phyloP scores from a whole-genome alignment of 768 basidiomycete genomes.

The Russula vinacea region DNA sequence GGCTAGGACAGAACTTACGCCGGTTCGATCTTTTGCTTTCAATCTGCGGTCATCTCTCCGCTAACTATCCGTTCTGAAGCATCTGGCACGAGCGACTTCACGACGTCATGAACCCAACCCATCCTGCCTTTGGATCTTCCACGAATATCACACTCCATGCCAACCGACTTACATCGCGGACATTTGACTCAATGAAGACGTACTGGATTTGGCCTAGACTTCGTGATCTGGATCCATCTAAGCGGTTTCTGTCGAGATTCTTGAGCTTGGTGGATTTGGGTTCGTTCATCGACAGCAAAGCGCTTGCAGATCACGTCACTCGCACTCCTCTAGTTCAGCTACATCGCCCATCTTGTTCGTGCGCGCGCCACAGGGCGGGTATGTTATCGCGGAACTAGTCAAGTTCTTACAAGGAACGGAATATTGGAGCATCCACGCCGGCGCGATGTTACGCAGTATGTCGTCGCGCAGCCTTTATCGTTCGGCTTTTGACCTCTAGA shows the following conservation, averaged over 20 bases:
- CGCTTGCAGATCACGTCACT: constrained; percentile 12
- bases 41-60: background rate
- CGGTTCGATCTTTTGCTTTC: constrained; percentile 5
- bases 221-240: background rate
- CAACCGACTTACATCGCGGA: constrained; percentile 1
- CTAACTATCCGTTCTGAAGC: constrained; percentile 7
- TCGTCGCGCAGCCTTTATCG: background rate
- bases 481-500: background rate
- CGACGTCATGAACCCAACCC: constrained; percentile 21
- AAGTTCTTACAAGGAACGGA: constrained; percentile 8
- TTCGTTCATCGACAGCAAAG: constrained; percentile 19
- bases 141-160: constrained; percentile 1
- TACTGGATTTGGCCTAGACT: constrained; percentile 25
- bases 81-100: constrained; percentile 27
- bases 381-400: constrained; percentile 16
- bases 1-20: background rate
- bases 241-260: constrained; percentile 13
- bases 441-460: constrained; percentile 18
- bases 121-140: constrained; percentile 17
- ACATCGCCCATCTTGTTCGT: background rate
- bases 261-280: constrained; percentile 25
- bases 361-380: background rate
- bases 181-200: constrained; percentile 12
- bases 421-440: constrained; percentile 1
- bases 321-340: constrained; percentile 5